phyloP scores from a whole-genome alignment of 768 basidiomycete genomes.

The Hortiboletus flavorubellus region DNA sequence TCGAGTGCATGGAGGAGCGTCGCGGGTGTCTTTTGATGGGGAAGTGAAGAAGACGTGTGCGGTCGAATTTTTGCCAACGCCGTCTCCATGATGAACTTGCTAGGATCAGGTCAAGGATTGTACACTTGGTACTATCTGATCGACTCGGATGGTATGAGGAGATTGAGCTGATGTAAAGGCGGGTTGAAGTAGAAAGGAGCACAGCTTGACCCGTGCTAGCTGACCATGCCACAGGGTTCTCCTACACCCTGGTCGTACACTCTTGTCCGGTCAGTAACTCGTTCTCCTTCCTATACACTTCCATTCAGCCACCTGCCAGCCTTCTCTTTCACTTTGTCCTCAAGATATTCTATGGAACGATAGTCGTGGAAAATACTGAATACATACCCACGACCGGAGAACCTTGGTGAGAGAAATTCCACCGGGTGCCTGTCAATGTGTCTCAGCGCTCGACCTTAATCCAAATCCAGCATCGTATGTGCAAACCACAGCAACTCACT shows the following conservation, averaged over 20 bases:
- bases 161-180: neutral
- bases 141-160: neutral
- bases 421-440: neutral
- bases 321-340: slow-evolving; percentile 77
- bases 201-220: slow-evolving; percentile 1
- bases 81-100: slow-evolving; percentile 51
- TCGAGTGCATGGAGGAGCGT: slow-evolving; percentile 83
- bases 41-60: slow-evolving; percentile 74
- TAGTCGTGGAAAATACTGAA: slow-evolving; percentile 77
- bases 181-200: neutral
- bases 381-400: slow-evolving; percentile 67
- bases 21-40: slow-evolving; percentile 89
- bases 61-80: slow-evolving; percentile 83
- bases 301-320: slow-evolving; percentile 33
- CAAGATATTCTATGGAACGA: slow-evolving; percentile 87
- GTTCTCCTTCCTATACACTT: neutral
- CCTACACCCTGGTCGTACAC: slow-evolving; percentile 62
- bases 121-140: no score
- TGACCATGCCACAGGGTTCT: slow-evolving; percentile 37
- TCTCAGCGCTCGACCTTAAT: neutral
- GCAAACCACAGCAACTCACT: slow-evolving; percentile 86
- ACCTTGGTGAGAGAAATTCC: slow-evolving; percentile 55
- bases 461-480: slow-evolving; percentile 63
- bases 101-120: no score
- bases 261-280: slow-evolving; percentile 53